Conservation (phyloP, 768 basidiomycete genomes). For the Paxillus involutus region DNA sequence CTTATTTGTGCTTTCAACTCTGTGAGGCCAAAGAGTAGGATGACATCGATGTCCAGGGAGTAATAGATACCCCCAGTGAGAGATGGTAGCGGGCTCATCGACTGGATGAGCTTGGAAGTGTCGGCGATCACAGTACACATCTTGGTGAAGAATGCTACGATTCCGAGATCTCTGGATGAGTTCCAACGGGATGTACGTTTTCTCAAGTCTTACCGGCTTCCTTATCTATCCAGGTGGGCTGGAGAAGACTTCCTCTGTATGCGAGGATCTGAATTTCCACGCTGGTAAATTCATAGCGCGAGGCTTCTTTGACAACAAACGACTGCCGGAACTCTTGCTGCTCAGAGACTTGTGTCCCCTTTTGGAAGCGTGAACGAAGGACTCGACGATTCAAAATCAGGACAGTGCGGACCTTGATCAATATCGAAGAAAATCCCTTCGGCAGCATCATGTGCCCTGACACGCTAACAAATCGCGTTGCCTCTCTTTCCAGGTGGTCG, state of each 20-base stretch:
- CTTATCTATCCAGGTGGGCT: constrained; percentile 14
- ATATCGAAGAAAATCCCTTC: constrained; percentile 36
- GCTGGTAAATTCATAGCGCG: background rate
- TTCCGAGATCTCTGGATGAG: background rate
- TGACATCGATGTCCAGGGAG: constrained; percentile 28
- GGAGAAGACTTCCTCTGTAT: constrained; percentile 8
- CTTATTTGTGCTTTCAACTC: constrained; percentile 46
- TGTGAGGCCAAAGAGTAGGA: constrained; percentile 41
- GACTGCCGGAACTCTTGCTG: constrained; percentile 17
- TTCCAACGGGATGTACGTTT: no score
- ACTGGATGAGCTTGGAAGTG: constrained; percentile 8
- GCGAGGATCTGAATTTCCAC: constrained; percentile 6
- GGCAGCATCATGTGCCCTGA: constrained; percentile 34
- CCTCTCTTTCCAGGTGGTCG: constrained; percentile 37
- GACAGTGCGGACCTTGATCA: constrained; percentile 25
- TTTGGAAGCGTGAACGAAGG: background rate
- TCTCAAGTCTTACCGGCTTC: constrained; percentile 7
- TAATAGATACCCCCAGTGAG: constrained; percentile 10
- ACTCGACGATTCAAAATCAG: background rate
- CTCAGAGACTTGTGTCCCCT: constrained; percentile 20
- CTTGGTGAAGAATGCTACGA: constrained; percentile 4
- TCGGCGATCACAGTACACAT: constrained; percentile 4
- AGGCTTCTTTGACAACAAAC: constrained; percentile 2
- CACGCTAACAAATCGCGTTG: constrained; percentile 17
- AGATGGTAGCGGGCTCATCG: background rate